Base-by-base conservation (phyloP, 306 rosid genomes). In the Quercus gilva region DNA sequence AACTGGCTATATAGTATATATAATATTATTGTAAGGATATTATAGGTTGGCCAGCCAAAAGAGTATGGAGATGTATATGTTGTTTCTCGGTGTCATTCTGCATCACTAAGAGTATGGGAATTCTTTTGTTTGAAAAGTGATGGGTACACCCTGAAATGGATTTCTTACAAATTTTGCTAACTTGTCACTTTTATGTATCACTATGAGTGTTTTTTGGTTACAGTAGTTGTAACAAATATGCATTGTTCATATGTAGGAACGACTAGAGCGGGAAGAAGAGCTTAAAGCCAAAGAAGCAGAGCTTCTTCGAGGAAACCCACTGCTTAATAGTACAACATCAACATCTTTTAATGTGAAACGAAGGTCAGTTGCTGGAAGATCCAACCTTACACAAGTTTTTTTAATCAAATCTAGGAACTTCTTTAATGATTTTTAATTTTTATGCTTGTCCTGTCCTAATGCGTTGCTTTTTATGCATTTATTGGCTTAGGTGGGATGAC, bases 241-340 rank as follows among this genome's bases (percentile, higher is more conserved):
- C n/a, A 10, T 72, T 73, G 23, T 78, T 64, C 85, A 5, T 76
- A 25, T 84, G 31, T 77, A 95, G 98, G 98, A 95, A 69, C 86
- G 86, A 26, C 87, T 73, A 68, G 68, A 89, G 58, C 84, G 90
- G 58, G 97, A 91, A 78, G 99, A 95, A 87, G 99, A 91, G 77
- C 98, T 94, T n/a, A 90, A 86, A 87, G 92, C 73, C 58, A 94
- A 94, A 90, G 98, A 94, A 82, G 91, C 90, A 15, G 95, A 94
- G 87, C 92, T 91, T 55, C 88, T 94, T 35, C 88, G 91, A 35
- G 98, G 98, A 74, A 94, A 94, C 73, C 97, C 98, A 20, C 75
- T 94, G 86, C 86, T 94, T 15, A 94, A 94, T 71, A 87, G 85
- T 80, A 82, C 97, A 31, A 78, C 94, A 52, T 80, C 97, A 26